Evolutionary conservation across 2,329 filamentous ascomycete species (phyloP), one percentile per base, ranked within the genome.

Genomic region (Aaosphaeria pasadenensis): DNA sequence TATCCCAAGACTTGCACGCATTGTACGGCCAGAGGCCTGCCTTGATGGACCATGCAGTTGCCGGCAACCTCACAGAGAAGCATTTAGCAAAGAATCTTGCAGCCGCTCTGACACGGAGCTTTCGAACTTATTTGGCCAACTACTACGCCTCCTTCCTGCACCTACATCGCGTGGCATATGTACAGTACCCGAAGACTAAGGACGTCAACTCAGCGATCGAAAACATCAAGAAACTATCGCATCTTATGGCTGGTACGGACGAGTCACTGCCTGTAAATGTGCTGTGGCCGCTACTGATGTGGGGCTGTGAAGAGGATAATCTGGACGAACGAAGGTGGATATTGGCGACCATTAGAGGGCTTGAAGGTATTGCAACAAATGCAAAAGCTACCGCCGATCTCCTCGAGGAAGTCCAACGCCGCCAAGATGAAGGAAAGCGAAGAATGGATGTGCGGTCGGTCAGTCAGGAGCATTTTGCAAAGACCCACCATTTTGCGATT

Each of bases 211-310:
- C 75, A 31, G 78, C 77, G 1, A 70, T 81, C 46, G 59, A 62
- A n/a, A 74, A 76, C 39, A 81, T 81, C 50, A 74, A 75, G 30
- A 70, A 66, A 9, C 65, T 81, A 3, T 72, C 75, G 17, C 70
- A 71, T 33, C 66, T 77, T 33, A 76, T 82, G 46, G 66, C 71
- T 11, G 69, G 74, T 30, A 63, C 63, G 1, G 71, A 75, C 9
- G 73, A 77, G 32, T 69, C 75, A 6, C 64, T 82, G 2, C 79
- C 80, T 0, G 77, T 81, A 42, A 82, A 78, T 49, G 76, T 82
- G 69, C 68, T 83, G 5, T 83, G 79, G 81, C 79, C 79, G 1
- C 61, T 82, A 6, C 64, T 83, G 38, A 80, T 83, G 74, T 71
- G 78, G 52, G 79, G 79, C 0, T 75, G 73, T 6, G 80, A 83